phyloP scores from a whole-genome alignment of 2,329 filamentous ascomycete genomes.

The Penicillium thymicola region DNA sequence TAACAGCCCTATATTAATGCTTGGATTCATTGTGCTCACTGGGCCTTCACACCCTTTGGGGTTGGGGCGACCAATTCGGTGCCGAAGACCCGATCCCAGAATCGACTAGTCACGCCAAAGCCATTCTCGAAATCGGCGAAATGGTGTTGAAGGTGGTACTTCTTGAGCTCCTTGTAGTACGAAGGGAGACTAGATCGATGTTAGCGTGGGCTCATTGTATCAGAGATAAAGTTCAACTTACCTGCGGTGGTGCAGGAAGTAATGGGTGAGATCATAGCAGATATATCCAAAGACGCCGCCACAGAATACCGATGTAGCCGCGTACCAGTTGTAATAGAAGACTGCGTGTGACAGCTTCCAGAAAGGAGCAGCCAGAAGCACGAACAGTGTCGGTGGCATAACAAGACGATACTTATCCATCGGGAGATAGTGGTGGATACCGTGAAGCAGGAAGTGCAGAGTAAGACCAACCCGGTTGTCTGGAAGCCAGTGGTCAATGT shows the following conservation, averaged over 20 bases:
- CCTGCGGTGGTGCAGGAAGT: conserved; percentile 96
- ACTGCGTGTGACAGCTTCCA: conserved; percentile 83
- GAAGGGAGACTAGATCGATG: conserved; percentile 62
- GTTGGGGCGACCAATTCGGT: conserved; percentile 65
- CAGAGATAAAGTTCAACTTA: conserved; percentile 41
- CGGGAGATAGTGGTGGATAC: conserved; percentile 97
- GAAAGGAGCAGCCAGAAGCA: conserved; percentile 80
- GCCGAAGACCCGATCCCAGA: conserved; percentile 92
- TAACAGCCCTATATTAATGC: not conserved
- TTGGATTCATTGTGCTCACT: conserved; percentile 22
- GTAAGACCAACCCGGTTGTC: conserved; percentile 87
- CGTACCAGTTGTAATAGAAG: conserved; percentile 82
- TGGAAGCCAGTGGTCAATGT: conserved; percentile 86
- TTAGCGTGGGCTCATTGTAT: conserved; percentile 9
- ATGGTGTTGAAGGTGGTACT: conserved; percentile 95
- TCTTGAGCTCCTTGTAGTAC: conserved; percentile 91
- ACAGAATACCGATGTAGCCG: conserved; percentile 73
- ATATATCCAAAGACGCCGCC: conserved; percentile 95
- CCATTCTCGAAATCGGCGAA: conserved; percentile 98
- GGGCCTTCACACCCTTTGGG: conserved; percentile 36
- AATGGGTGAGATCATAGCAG: conserved; percentile 95
- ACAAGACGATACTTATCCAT: conserved; percentile 98
- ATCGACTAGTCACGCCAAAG: conserved; percentile 91
- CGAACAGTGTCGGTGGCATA: conserved; percentile 89
- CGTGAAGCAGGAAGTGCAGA: conserved; percentile 88